These are phyloP conservation scores for Dactylellina cionopaga DNA, from an alignment of 2,329 filamentous ascomycete species.

Conservation along the genomic window DNA sequence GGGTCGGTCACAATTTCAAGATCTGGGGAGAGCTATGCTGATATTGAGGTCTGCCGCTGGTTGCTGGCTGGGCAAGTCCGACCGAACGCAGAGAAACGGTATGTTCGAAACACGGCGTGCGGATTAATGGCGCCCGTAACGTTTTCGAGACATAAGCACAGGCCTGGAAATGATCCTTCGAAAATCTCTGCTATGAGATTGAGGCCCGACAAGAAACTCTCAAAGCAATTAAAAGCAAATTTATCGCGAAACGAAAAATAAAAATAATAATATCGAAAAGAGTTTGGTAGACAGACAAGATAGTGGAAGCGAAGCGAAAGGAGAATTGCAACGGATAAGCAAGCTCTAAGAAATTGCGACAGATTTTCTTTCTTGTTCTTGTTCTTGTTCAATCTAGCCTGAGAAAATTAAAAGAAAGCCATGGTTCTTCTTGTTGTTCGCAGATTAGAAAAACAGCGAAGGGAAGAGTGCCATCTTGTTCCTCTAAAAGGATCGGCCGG, in stretches of 20 bases:
- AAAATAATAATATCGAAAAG: no score
- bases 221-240: not conserved
- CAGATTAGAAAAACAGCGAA: conserved; percentile 15
- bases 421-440: no score
- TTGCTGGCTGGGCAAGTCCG: not conserved
- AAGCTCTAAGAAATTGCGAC: conserved; percentile 30
- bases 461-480: conserved; percentile 10
- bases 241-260: conserved; percentile 26
- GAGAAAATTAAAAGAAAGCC: conserved; percentile 15
- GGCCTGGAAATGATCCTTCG: conserved; percentile 11
- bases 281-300: conserved; percentile 10
- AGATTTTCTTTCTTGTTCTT: conserved; percentile 12
- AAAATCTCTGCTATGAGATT: conserved; percentile 20
- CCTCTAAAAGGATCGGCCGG: conserved; percentile 35
- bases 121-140: conserved; percentile 36
- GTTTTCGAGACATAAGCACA: conserved; percentile 37
- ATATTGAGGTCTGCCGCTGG: not conserved
- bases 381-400: not conserved
- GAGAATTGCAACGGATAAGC: conserved; percentile 26
- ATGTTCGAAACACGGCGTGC: conserved; percentile 39
- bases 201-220: not conserved
- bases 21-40: conserved; percentile 22
- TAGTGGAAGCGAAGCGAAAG: conserved; percentile 35
- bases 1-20: conserved; percentile 22
- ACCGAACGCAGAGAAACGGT: conserved; percentile 9